These are phyloP conservation scores for Pholiota microspora DNA, from an alignment of 768 basidiomycete species.

Conservation along the genomic window DNA sequence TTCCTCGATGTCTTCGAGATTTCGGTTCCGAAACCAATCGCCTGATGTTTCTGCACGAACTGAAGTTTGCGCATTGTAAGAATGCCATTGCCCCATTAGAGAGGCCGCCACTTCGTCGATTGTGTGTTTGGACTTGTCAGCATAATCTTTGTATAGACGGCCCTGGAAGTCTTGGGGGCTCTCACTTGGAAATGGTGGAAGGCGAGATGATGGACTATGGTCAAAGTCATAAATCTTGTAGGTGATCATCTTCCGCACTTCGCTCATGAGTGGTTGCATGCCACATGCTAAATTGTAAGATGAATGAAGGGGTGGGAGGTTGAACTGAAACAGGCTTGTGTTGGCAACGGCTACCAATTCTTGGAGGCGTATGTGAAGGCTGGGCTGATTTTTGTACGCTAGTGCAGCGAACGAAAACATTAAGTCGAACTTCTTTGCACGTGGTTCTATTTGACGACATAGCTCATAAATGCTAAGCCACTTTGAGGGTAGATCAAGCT, in stretches of 20 bases:
- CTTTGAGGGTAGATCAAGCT: constrained; percentile 1
- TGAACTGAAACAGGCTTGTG: constrained; percentile 13
- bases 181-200: neutral
- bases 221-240: constrained; percentile 1
- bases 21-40: constrained; percentile 11
- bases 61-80: neutral
- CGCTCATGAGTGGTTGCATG: constrained; percentile 9
- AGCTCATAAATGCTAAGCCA: constrained; percentile 16
- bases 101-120: neutral
- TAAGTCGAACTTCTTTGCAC: constrained; percentile 10
- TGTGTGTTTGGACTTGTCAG: neutral
- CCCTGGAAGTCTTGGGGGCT: neutral
- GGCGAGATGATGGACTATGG: constrained; percentile 4
- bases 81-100: constrained; percentile 20
- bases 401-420: constrained; percentile 15
- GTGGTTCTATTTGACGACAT: constrained; percentile 8
- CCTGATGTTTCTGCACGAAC: neutral
- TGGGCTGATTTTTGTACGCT: constrained; percentile 10
- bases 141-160: neutral
- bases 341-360: constrained; percentile 34
- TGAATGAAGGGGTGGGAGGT: constrained; percentile 18
- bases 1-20: constrained; percentile 6
- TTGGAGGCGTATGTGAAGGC: constrained; percentile 21
- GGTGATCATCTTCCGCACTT: constrained; percentile 3
- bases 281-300: constrained; percentile 21